These are phyloP conservation scores for Termitomyces titanicus DNA, from an alignment of 768 basidiomycete species.

Conservation along the genomic window DNA sequence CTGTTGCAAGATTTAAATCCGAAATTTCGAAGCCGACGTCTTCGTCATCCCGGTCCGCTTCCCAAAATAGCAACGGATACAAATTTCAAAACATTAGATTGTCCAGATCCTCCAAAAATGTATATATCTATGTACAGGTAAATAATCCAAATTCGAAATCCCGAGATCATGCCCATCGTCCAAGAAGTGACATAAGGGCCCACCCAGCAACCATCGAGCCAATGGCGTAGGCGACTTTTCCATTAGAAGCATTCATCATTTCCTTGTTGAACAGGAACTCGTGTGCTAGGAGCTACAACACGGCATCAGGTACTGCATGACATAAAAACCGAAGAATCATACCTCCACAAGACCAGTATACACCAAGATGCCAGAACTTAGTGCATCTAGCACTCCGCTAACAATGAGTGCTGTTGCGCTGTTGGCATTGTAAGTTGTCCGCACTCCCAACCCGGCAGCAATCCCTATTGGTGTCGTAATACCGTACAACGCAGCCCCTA, in stretches of 20 bases:
- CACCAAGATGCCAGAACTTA: conserved; percentile 84
- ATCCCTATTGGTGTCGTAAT: conserved; percentile 86
- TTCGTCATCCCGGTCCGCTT: conserved; percentile 3
- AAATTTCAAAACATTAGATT: background rate
- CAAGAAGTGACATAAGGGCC: conserved; percentile 88
- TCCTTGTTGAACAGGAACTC: conserved; percentile 91
- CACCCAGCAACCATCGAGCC: conserved; percentile 80
- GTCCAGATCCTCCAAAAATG: background rate
- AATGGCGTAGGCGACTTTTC: conserved; percentile 68
- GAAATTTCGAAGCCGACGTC: background rate
- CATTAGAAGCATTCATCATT: conserved; percentile 69
- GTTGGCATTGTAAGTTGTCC: conserved; percentile 77
- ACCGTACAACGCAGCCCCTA: conserved; percentile 64
- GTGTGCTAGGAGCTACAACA: conserved; percentile 73
- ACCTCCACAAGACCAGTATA: conserved; percentile 52
- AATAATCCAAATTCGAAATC: background rate
- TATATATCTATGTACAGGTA: background rate
- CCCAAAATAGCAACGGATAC: background rate
- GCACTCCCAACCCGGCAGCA: conserved; percentile 75
- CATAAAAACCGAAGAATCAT: background rate
- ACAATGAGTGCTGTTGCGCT: conserved; percentile 76
- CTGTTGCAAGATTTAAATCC: background rate
- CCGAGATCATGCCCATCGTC: conserved; percentile 71
- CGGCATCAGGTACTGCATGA: conserved; percentile 7
- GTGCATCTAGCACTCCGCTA: conserved; percentile 79